These are phyloP conservation scores for Physcia stellaris DNA, from an alignment of 495 filamentous ascomycete genomes.

Conservation along the genomic window DNA sequence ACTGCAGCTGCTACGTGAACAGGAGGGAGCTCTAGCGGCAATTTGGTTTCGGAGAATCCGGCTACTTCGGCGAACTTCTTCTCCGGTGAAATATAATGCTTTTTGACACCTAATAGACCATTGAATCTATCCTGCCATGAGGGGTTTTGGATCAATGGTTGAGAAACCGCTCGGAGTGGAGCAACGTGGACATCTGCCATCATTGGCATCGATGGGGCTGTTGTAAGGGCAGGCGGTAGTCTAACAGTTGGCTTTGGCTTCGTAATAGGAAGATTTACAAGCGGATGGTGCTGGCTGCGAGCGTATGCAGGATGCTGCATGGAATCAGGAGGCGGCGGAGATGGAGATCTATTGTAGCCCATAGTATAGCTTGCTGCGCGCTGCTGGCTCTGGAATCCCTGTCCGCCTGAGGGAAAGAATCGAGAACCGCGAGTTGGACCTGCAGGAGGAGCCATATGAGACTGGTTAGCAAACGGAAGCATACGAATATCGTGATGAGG, in stretches of 20 bases:
- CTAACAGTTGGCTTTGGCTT: constrained; percentile 48
- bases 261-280: constrained; percentile 54
- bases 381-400: constrained; percentile 9
- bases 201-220: constrained; percentile 12
- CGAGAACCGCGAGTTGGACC: constrained; percentile 42
- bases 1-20: constrained; percentile 40
- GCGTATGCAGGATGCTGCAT: constrained; percentile 57
- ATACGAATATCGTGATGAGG: too few species aligned
- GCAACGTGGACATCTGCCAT: constrained; percentile 6
- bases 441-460: too few species aligned
- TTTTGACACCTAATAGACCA: constrained; percentile 51
- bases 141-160: constrained; percentile 22
- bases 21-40: constrained; percentile 41
- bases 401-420: constrained; percentile 50
- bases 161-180: constrained; percentile 14
- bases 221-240: constrained; percentile 41
- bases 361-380: constrained; percentile 7
- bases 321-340: constrained; percentile 64
- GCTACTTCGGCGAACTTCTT: constrained; percentile 40
- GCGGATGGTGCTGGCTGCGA: constrained; percentile 46
- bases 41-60: constrained; percentile 37
- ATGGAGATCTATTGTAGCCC: constrained; percentile 29
- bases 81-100: constrained; percentile 29
- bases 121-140: constrained; percentile 69
- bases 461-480: too few species aligned